Conservation (phyloP, 805 yeast genomes). For the Schizosaccharomyces cryophilus region DNA sequence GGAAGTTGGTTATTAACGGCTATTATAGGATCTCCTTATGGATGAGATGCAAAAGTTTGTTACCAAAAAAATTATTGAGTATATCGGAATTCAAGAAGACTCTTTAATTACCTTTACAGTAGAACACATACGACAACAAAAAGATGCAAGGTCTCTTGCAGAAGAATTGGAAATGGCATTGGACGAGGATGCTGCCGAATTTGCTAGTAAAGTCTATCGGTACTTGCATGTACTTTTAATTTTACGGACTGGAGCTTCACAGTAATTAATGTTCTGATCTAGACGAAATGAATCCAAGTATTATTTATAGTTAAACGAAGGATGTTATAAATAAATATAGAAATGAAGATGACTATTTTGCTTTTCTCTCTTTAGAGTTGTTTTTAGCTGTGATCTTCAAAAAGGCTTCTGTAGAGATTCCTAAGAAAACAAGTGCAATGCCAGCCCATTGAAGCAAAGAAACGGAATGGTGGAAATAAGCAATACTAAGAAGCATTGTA, state of each 20-base stretch:
- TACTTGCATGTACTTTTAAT: not conserved
- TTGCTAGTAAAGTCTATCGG: slow-evolving; percentile 8
- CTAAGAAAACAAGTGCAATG: slow-evolving; percentile 53
- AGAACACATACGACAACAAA: slow-evolving; percentile 10
- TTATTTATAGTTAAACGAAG: not conserved
- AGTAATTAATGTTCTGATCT: not conserved
- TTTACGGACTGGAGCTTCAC: not conserved
- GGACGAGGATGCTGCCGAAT: slow-evolving; percentile 19
- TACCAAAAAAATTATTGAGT: slow-evolving; percentile 11
- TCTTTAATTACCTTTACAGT: slow-evolving; percentile 14
- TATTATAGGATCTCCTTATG: not conserved
- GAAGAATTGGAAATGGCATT: slow-evolving; percentile 13
- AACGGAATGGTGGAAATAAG: slow-evolving; percentile 62
- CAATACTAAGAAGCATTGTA: slow-evolving; percentile 74
- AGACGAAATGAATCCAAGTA: not conserved
- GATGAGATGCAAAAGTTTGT: slow-evolving; percentile 8
- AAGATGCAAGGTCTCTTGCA: slow-evolving; percentile 10
- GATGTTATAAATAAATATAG: not conserved
- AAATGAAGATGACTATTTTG: not conserved
- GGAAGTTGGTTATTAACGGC: not conserved
- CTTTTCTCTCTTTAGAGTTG: not conserved
- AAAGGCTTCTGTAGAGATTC: slow-evolving; percentile 56
- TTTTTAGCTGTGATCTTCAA: not conserved
- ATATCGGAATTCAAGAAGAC: slow-evolving; percentile 14
- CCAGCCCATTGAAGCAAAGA: slow-evolving; percentile 51